Evolutionary conservation across 208 protist genomes (phyloP).

Genomic region (Leishmania major): DNA sequence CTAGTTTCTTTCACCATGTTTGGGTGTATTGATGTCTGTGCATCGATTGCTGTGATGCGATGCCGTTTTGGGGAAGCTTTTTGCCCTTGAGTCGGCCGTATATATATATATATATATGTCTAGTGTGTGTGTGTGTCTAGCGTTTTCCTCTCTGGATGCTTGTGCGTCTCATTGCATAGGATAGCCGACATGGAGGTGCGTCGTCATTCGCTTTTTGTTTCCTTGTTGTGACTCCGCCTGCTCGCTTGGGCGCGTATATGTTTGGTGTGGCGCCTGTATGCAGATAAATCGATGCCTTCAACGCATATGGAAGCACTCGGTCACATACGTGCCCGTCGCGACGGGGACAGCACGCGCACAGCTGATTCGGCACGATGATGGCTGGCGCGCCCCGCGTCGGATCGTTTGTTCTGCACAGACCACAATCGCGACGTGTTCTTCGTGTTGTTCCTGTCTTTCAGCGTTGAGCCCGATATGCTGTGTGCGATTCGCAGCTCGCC

Average conservation of each 20-base stretch:
- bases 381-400: neutral
- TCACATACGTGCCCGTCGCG: neutral
- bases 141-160: neutral
- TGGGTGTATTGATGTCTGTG: neutral
- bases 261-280: neutral
- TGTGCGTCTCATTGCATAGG: neutral
- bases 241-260: neutral
- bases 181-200: neutral
- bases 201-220: neutral
- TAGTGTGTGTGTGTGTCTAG: neutral
- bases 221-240: neutral
- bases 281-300: neutral
- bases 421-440: neutral
- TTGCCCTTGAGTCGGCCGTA: neutral
- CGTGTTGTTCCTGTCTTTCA: neutral
- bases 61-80: neutral
- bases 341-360: neutral
- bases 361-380: neutral
- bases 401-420: neutral
- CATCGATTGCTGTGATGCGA: neutral
- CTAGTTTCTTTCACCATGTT: neutral
- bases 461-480: neutral
- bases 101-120: too few species aligned
- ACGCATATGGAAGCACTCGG: neutral
- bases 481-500: neutral